A percentile compares a stretch with the other conserved stretches of the same genome.
Evolutionary conservation across 2,329 filamentous ascomycete genomes (phyloP).

Genomic region (Paecilomyces niveus): DNA sequence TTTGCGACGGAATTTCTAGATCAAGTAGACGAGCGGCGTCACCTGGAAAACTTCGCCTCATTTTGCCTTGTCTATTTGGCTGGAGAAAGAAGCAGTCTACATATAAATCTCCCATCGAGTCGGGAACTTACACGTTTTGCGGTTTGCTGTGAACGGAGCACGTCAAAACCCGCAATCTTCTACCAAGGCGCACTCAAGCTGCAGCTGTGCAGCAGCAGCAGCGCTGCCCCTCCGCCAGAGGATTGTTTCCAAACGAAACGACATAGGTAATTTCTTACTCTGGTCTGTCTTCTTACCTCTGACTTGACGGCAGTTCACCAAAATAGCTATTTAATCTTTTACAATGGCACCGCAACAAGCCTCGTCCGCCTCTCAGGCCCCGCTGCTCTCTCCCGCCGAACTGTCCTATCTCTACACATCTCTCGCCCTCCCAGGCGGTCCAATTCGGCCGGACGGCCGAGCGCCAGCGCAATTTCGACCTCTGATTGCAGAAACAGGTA

Average conservation of each 20-base stretch:
- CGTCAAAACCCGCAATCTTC: neutral
- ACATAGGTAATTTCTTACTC: too few species aligned
- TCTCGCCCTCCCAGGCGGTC: constrained; percentile 63
- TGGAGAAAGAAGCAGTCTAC: neutral
- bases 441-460: constrained; percentile 84
- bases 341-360: constrained; percentile 60
- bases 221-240: neutral
- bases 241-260: too few species aligned
- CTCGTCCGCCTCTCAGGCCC: constrained; percentile 35
- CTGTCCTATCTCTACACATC: constrained; percentile 91
- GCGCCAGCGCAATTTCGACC: constrained; percentile 80
- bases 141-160: neutral
- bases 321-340: constrained; percentile 2
- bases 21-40: neutral
- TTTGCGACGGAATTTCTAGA: neutral
- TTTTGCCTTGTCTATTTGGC: neutral
- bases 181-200: neutral
- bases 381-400: constrained; percentile 85
- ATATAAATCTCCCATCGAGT: neutral
- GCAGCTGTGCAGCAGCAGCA: neutral
- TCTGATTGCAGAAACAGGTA: constrained; percentile 79
- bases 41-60: neutral
- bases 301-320: neutral
- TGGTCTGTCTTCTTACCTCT: neutral
- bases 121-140: neutral